A percentile compares a stretch with the other conserved stretches of the same genome.
Conservation (phyloP, 2,329 filamentous ascomycete species). For the Fusarium tupiense region DNA sequence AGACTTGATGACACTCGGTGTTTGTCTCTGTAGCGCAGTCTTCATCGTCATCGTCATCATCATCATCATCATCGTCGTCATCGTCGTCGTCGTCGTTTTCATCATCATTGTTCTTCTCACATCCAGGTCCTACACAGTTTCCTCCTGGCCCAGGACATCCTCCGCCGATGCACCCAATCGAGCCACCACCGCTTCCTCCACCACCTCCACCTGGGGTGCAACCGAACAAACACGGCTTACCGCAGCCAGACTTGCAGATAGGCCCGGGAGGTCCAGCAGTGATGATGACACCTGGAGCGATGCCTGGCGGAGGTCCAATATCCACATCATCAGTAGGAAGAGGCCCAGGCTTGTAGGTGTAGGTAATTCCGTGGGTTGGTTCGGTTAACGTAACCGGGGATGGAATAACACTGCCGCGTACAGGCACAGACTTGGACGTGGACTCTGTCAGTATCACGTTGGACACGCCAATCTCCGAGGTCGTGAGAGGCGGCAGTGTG, state of each 20-base stretch:
- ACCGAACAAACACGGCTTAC: slow-evolving; percentile 2
- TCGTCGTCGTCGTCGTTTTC: neutral
- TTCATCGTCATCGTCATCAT: slow-evolving; percentile 1
- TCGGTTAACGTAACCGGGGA: slow-evolving; percentile 12
- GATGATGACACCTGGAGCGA: slow-evolving; percentile 8
- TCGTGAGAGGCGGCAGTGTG: slow-evolving; percentile 14
- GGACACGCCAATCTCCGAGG: slow-evolving; percentile 14
- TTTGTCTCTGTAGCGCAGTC: slow-evolving; percentile 23
- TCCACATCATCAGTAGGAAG: slow-evolving; percentile 5
- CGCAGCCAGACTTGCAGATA: slow-evolving; percentile 12
- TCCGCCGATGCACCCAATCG: neutral
- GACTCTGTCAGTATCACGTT: slow-evolving; percentile 11
- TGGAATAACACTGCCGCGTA: slow-evolving; percentile 15
- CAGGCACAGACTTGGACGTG: neutral
- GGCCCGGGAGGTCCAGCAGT: slow-evolving; percentile 1
- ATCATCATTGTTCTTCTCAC: neutral
- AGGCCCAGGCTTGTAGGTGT: slow-evolving; percentile 11
- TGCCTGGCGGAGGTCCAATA: slow-evolving; percentile 10
- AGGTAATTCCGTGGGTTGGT: slow-evolving; percentile 10
- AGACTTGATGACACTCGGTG: slow-evolving; percentile 20
- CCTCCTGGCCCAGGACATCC: slow-evolving; percentile 11
- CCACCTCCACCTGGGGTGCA: slow-evolving; percentile 4
- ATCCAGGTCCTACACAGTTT: slow-evolving; percentile 13
- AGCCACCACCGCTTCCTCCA: slow-evolving; percentile 5
- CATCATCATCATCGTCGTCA: neutral